phyloP scores from a whole-genome alignment of 2,329 filamentous ascomycete species.

The Botrytis fabae region DNA sequence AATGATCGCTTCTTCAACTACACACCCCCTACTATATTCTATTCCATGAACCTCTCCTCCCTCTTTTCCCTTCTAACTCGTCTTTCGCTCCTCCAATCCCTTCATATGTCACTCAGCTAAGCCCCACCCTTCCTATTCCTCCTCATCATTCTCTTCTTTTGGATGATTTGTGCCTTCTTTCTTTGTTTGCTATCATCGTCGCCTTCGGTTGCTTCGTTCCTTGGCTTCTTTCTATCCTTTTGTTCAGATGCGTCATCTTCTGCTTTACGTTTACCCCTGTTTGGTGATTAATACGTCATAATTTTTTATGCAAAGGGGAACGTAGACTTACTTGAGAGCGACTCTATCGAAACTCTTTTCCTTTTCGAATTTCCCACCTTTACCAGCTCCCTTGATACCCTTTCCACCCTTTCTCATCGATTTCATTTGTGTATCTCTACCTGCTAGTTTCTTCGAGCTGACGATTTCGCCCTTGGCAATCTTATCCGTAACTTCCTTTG shows the following conservation, averaged over 20 bases:
- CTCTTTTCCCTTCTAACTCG: neutral
- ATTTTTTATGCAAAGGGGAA: neutral
- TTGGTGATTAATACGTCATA: neutral
- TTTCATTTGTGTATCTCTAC: conserved; percentile 39
- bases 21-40: neutral
- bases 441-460: conserved; percentile 39
- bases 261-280: conserved; percentile 27
- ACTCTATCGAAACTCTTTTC: conserved; percentile 34
- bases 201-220: conserved; percentile 32
- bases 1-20: neutral
- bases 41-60: neutral
- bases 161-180: conserved; percentile 75
- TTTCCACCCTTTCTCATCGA: conserved; percentile 43
- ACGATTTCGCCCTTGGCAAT: conserved; percentile 37
- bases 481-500: conserved; percentile 40
- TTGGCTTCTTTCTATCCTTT: conserved; percentile 22
- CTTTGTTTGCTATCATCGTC: conserved; percentile 56
- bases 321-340: conserved; percentile 19
- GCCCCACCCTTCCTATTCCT: conserved; percentile 49
- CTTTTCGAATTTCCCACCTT: conserved; percentile 29
- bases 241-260: conserved; percentile 16
- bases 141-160: conserved; percentile 77
- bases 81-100: neutral
- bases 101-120: neutral
- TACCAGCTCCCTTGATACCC: conserved; percentile 28